Conservation (phyloP, 371 early-diverging fungal genomes). For the Choanephora cucurbitarum region DNA sequence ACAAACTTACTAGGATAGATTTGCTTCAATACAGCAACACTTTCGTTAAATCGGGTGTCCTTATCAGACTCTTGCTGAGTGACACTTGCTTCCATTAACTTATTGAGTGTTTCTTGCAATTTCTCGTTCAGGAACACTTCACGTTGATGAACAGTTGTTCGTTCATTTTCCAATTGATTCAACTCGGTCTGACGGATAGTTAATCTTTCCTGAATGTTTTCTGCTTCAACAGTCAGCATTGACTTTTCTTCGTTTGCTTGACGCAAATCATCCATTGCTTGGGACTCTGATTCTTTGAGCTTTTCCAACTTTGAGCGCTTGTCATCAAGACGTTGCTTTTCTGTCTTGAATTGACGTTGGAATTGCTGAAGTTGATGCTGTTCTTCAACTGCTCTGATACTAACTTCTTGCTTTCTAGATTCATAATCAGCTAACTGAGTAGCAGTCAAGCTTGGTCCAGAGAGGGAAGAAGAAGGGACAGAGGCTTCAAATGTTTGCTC, state of each 20-base stretch:
- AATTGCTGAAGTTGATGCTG: conserved; percentile 69
- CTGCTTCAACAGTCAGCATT: conserved; percentile 23
- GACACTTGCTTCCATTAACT: conserved; percentile 79
- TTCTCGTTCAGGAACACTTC: conserved; percentile 85
- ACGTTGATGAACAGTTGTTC: conserved; percentile 36
- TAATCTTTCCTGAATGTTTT: conserved; percentile 34
- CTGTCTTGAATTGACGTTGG: conserved; percentile 66
- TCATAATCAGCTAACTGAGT: conserved; percentile 60
- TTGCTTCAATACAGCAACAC: conserved; percentile 79
- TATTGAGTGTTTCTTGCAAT: conserved; percentile 69
- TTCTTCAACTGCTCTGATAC: conserved; percentile 62
- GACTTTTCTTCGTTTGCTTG: conserved; percentile 32
- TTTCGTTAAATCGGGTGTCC: conserved; percentile 73
- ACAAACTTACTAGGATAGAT: conserved; percentile 62
- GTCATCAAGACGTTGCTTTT: conserved; percentile 61
- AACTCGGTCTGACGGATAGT: conserved; percentile 36
- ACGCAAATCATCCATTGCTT: conserved; percentile 29
- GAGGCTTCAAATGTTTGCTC: conserved; percentile 15
- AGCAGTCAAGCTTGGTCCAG: conserved; percentile 27
- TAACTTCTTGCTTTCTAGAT: conserved; percentile 72
- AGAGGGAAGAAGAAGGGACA: conserved; percentile 11
- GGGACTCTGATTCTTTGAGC: conserved; percentile 46
- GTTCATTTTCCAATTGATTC: conserved; percentile 44
- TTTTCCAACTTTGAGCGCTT: conserved; percentile 60
- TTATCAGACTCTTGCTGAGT: conserved; percentile 84